phyloP scores from a whole-genome alignment of 176 grass and related monocot species.

The Triticum timopheevii region DNA sequence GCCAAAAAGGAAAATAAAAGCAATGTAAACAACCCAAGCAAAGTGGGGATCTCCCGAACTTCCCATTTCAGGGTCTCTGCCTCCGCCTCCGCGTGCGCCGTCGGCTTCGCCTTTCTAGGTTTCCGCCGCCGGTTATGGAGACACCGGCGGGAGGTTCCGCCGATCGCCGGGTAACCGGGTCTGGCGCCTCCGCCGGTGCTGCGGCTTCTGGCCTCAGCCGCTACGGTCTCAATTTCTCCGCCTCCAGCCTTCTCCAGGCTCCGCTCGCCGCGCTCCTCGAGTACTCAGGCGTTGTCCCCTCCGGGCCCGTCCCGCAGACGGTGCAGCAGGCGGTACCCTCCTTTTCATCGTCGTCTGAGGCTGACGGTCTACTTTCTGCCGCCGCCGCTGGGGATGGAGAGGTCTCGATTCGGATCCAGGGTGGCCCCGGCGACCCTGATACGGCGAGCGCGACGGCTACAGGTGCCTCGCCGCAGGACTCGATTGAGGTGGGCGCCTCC shows the following conservation, averaged over 20 bases:
- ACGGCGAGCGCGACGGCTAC: slow-evolving; percentile 5
- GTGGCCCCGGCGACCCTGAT: slow-evolving; percentile 54
- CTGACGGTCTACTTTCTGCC: slow-evolving; percentile 35
- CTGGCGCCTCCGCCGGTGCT: slow-evolving; percentile 1
- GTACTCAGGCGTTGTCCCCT: slow-evolving; percentile 82
- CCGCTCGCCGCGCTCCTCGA: slow-evolving; percentile 82
- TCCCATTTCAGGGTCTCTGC: slow-evolving; percentile 33
- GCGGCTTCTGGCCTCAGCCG: slow-evolving; percentile 42
- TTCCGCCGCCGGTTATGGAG: slow-evolving; percentile 46
- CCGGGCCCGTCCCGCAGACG: slow-evolving; percentile 28
- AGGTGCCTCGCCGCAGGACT: slow-evolving; percentile 32
- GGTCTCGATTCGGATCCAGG: slow-evolving; percentile 93
- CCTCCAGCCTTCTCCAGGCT: slow-evolving; percentile 83
- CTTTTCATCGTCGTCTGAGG: slow-evolving; percentile 20
- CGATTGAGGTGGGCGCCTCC: slow-evolving; percentile 28
- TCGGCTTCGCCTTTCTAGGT: slow-evolving; percentile 13
- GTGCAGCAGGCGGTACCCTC: slow-evolving; percentile 32
- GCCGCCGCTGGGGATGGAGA: slow-evolving; percentile 50
- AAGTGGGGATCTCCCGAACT: slow-evolving; percentile 27
- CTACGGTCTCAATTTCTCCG: slow-evolving; percentile 71
- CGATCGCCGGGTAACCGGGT: slow-evolving; percentile 34
- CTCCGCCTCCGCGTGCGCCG: slow-evolving; percentile 33
- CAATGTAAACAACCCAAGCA: slow-evolving; percentile 32
- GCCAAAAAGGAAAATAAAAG: background rate
- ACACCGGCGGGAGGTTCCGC: slow-evolving; percentile 31